Evolutionary conservation across 1,284 basidiomycete genomes (phyloP).

Genomic region (Naganishia sp.): DNA sequence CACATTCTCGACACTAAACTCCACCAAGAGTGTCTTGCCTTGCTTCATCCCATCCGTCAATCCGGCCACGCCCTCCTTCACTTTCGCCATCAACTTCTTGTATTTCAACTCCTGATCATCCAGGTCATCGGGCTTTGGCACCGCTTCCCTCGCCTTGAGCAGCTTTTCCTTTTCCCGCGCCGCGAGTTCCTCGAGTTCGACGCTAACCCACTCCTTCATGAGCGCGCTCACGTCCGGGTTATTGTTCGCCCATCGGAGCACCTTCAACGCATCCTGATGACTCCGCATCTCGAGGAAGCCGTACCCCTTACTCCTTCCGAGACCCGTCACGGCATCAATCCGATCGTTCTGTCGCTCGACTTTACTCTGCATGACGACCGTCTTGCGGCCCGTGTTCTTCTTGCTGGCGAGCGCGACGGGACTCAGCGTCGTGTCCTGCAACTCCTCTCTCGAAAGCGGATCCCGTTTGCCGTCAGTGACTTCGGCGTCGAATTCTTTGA

Average conservation of each 20-base stretch:
- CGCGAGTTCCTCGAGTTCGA: constrained; percentile 71
- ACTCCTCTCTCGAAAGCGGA: constrained; percentile 72
- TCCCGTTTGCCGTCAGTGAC: constrained; percentile 67
- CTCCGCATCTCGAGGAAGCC: constrained; percentile 89
- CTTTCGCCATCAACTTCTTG: constrained; percentile 49
- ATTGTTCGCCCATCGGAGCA: constrained; percentile 92
- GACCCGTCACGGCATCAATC: constrained; percentile 80
- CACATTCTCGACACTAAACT: constrained; percentile 91
- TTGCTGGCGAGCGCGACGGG: constrained; percentile 52
- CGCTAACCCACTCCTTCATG: constrained; percentile 78
- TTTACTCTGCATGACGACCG: constrained; percentile 76
- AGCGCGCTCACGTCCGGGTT: constrained; percentile 67
- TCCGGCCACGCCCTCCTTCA: constrained; percentile 43
- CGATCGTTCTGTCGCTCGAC: constrained; percentile 79
- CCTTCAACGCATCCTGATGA: constrained; percentile 86
- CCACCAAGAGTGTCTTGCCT: constrained; percentile 73
- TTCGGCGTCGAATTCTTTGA: constrained; percentile 76
- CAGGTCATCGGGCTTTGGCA: constrained; percentile 52
- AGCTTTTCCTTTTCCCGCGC: constrained; percentile 61
- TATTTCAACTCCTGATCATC: constrained; percentile 56
- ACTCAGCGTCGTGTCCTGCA: constrained; percentile 56
- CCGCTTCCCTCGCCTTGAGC: constrained; percentile 56
- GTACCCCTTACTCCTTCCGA: constrained; percentile 87
- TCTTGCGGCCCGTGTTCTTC: constrained; percentile 51
- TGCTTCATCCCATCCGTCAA: constrained; percentile 50